Evolutionary conservation across 169 alveolate genomes (phyloP).

Genomic region (Eimeria necatrix): DNA sequence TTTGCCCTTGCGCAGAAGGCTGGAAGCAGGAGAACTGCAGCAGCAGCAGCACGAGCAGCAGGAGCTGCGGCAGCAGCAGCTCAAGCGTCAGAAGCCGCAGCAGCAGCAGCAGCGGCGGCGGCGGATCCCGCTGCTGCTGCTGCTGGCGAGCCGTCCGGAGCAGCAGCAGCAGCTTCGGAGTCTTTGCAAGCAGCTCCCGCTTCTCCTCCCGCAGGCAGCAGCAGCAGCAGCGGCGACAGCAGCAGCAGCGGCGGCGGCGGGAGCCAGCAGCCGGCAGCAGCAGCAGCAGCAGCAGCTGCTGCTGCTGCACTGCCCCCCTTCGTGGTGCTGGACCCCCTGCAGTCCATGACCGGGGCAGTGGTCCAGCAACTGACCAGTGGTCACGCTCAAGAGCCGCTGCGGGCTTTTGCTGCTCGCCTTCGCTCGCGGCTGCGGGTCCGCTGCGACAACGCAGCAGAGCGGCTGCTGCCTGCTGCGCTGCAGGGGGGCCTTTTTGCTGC

Average conservation of each 20-base stretch:
- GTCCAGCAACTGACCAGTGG: background rate
- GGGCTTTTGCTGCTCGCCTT: constrained; percentile 24
- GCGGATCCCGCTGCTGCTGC: background rate
- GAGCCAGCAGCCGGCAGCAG: background rate
- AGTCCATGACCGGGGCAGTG: background rate
- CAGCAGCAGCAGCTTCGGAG: background rate
- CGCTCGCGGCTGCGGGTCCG: background rate
- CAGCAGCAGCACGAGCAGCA: background rate
- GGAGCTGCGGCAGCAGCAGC: background rate
- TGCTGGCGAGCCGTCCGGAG: too few relatives aligned
- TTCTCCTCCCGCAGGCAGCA: too few relatives aligned
- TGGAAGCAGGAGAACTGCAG: background rate
- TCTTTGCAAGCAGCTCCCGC: background rate
- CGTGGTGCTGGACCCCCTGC: background rate
- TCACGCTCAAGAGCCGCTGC: background rate
- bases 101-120: too few relatives aligned
- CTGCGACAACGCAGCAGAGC: constrained; percentile 29
- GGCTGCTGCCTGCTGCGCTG: constrained; percentile 17
- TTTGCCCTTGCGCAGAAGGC: background rate
- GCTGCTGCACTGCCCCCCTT: background rate
- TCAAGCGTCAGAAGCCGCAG: background rate
- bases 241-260: background rate
- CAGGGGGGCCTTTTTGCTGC: background rate
- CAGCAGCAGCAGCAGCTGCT: background rate
- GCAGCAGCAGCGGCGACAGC: too few relatives aligned